These are phyloP conservation scores for Hibiscus trionum DNA, from an alignment of 345 rosid genomes.

Conservation along the genomic window DNA sequence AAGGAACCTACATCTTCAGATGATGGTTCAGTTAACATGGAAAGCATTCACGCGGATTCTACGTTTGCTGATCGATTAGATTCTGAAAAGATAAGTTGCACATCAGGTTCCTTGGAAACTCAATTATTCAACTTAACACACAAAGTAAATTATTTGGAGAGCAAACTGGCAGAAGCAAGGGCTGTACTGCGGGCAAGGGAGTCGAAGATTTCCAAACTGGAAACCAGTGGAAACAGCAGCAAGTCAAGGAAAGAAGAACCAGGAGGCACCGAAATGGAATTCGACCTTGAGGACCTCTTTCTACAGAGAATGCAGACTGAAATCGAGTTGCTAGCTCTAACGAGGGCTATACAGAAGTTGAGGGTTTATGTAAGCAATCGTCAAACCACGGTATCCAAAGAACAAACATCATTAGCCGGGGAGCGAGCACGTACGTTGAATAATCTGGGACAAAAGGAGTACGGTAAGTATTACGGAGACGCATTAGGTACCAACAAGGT, in stretches of 20 bases:
- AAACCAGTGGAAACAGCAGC: constrained; percentile 35
- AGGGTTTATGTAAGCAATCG: too few relatives aligned
- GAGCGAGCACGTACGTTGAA: too few relatives aligned
- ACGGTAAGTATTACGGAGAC: background rate
- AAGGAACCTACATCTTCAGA: constrained; percentile 25
- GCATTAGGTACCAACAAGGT: constrained; percentile 40
- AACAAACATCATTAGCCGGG: too few relatives aligned
- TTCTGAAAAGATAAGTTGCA: constrained; percentile 22
- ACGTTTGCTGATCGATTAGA: constrained; percentile 15
- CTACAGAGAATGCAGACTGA: constrained; percentile 75
- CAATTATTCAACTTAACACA: constrained; percentile 38
- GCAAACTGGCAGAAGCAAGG: constrained; percentile 31
- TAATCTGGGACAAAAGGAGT: too few relatives aligned
- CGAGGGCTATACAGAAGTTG: constrained; percentile 8
- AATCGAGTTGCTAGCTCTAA: constrained; percentile 49
- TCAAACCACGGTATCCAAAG: too few relatives aligned
- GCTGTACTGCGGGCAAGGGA: constrained; percentile 37
- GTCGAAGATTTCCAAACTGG: constrained; percentile 41
- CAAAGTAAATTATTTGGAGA: constrained; percentile 38
- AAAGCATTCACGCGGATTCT: background rate
- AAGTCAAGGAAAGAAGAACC: constrained; percentile 30
- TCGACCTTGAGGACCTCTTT: constrained; percentile 48
- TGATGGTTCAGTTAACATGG: constrained; percentile 22
- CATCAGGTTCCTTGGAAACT: constrained; percentile 30
- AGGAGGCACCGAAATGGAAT: constrained; percentile 36